Percentiles rank a stretch among this genome's conserved stretches.
Evolutionary conservation across 306 rosid genomes (phyloP).

Genomic region (Gillenia trifoliata): DNA sequence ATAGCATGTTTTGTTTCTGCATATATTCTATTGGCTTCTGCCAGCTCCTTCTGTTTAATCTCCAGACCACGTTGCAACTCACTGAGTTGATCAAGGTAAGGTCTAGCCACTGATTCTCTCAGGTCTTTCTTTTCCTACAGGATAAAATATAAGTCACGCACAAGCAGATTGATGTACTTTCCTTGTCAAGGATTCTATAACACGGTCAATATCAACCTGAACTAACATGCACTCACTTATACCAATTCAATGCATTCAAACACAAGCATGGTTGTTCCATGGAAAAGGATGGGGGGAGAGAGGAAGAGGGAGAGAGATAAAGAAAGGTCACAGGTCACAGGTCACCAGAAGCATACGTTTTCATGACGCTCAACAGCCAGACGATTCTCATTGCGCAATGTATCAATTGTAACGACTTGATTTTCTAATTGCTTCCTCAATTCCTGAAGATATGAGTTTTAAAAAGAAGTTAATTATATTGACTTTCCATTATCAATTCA

Average conservation of each 20-base stretch:
- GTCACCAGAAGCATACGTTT: conserved; percentile 43
- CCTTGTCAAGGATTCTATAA: neutral
- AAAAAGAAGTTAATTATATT: neutral
- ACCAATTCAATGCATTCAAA: neutral
- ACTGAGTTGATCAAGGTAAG: conserved; percentile 57
- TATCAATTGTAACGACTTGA: conserved; percentile 65
- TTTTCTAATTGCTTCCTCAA: conserved; percentile 89
- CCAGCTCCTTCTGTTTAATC: conserved; percentile 64
- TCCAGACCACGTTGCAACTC: conserved; percentile 59
- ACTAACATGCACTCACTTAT: neutral
- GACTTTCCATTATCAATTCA: neutral
- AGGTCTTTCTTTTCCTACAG: conserved; percentile 69
- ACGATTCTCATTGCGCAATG: conserved; percentile 56
- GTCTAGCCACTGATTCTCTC: conserved; percentile 56
- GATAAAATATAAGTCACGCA: neutral
- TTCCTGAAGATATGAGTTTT: conserved; percentile 46
- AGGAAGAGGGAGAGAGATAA: neutral
- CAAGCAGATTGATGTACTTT: neutral
- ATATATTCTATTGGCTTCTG: conserved; percentile 47
- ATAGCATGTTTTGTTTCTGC: conserved; percentile 70
- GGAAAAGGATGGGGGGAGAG: neutral
- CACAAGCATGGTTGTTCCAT: neutral
- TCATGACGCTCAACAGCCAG: conserved; percentile 55
- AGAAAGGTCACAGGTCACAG: neutral
- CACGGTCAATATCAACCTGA: neutral